Percentiles rank a stretch among this genome's conserved stretches.
Evolutionary conservation across 1,284 basidiomycete genomes (phyloP).

Genomic region (Pisolithus thermaeus): DNA sequence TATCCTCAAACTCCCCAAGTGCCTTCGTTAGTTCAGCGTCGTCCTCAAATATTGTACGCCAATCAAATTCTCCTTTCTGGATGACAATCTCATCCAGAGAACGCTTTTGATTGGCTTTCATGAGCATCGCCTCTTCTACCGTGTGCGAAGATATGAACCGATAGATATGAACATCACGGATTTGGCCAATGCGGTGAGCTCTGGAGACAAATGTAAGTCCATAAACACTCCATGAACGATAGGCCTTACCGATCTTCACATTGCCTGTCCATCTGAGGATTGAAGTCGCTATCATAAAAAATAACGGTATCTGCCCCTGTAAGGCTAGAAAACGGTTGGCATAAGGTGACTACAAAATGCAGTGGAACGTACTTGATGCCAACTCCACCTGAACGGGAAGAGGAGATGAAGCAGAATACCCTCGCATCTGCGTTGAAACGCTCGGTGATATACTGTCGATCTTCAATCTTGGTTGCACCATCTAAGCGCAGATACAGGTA

Average conservation of each 20-base stretch:
- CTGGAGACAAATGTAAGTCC: conserved; percentile 31
- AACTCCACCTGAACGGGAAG: conserved; percentile 89
- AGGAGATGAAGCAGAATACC: conserved; percentile 92
- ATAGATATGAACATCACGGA: conserved; percentile 95
- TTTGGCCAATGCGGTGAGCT: conserved; percentile 93
- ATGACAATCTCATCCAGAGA: conserved; percentile 90
- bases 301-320: conserved; percentile 97
- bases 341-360: not conserved
- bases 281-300: conserved; percentile 97
- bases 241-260: conserved; percentile 82
- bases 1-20: conserved; percentile 86
- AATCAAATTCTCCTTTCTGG: conserved; percentile 92
- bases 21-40: conserved; percentile 53
- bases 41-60: conserved; percentile 77
- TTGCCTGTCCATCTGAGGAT: conserved; percentile 95
- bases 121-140: conserved; percentile 94
- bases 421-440: conserved; percentile 93
- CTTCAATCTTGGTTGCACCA: conserved; percentile 93
- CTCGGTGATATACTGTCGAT: conserved; percentile 92
- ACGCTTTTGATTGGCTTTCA: conserved; percentile 95
- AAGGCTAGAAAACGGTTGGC: conserved; percentile 42
- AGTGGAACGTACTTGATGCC: conserved; percentile 79
- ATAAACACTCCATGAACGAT: not conserved
- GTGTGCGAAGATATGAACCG: conserved; percentile 91
- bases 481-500: conserved; percentile 92